Evolutionary conservation across 176 grass and related monocot species (phyloP).

Genomic region (Leersia perrieri): DNA sequence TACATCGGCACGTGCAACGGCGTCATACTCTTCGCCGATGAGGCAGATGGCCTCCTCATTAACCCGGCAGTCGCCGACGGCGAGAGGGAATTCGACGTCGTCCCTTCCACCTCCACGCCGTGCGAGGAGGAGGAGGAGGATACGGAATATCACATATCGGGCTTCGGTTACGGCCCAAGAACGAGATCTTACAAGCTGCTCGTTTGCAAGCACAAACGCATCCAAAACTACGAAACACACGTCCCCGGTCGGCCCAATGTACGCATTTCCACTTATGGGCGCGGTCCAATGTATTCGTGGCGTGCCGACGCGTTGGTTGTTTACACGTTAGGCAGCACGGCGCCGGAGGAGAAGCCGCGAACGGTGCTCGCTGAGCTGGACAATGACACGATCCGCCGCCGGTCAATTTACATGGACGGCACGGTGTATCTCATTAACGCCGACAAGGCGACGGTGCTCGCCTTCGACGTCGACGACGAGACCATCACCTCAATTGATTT

Average conservation of each 20-base stretch:
- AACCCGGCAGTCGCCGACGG: neutral
- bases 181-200: neutral
- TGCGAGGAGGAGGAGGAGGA: too few species aligned
- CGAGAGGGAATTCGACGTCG: neutral
- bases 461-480: slow-evolving; percentile 2
- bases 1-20: slow-evolving; percentile 19
- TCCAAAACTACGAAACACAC: too few species aligned
- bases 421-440: neutral
- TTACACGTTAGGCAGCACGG: neutral
- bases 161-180: neutral
- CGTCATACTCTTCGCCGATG: neutral
- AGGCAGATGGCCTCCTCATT: neutral
- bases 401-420: neutral
- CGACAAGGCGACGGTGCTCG: neutral
- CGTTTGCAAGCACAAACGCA: neutral
- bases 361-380: neutral
- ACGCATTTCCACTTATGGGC: too few species aligned
- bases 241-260: too few species aligned
- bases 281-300: too few species aligned
- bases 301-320: neutral
- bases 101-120: too few species aligned
- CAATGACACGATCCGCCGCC: neutral
- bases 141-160: neutral
- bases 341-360: neutral
- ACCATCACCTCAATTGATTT: neutral